Evolutionary conservation across 2,329 filamentous ascomycete species (phyloP).

Genomic region (Fusarium solani-melongenae): DNA sequence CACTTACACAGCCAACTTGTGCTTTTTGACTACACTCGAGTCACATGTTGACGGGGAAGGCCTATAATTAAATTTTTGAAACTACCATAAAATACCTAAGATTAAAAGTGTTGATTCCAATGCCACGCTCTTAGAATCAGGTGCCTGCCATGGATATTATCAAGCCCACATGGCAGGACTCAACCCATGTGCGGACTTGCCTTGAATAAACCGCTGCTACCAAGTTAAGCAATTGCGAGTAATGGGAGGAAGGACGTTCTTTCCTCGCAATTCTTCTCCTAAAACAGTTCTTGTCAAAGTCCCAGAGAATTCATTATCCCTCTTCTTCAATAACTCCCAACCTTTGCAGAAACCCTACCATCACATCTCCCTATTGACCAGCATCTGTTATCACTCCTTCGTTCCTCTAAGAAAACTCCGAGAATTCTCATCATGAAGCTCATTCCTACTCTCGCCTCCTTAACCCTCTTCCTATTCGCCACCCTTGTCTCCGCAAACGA

Average conservation of each 20-base stretch:
- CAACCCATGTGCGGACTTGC: neutral
- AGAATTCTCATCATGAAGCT: constrained; percentile 18
- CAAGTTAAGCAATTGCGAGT: neutral
- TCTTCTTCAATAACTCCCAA: neutral
- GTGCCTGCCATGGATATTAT: neutral
- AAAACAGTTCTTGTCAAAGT: neutral
- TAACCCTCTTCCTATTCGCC: constrained; percentile 22
- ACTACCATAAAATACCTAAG: neutral
- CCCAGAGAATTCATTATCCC: neutral
- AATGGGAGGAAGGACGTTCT: neutral
- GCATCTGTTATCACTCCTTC: neutral
- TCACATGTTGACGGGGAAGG: neutral
- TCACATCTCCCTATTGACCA: neutral
- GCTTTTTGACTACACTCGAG: neutral
- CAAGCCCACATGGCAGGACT: neutral
- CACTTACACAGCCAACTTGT: constrained; percentile 12
- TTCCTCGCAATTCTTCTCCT: neutral
- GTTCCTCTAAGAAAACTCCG: neutral
- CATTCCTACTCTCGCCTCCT: neutral
- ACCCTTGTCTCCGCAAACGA: constrained; percentile 38
- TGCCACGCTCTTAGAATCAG: neutral
- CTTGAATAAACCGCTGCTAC: neutral
- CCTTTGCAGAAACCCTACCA: neutral
- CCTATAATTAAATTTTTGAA: neutral
- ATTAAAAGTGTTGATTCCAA: neutral